Conservation (phyloP, 2,329 filamentous ascomycete genomes). For the Colletotrichum neosansevieriae region DNA sequence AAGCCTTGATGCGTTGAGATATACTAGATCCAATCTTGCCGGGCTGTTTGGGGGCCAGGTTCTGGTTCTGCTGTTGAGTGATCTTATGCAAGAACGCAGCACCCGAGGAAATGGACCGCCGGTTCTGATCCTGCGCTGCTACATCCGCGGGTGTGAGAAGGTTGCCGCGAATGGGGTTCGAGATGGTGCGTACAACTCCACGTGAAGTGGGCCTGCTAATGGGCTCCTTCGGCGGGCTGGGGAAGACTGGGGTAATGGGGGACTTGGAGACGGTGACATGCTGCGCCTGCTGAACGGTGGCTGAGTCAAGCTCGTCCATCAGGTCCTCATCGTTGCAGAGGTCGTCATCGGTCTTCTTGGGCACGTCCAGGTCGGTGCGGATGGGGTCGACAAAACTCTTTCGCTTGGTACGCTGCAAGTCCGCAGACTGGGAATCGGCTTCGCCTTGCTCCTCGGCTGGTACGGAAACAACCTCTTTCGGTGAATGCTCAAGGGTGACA, state of each 20-base stretch:
- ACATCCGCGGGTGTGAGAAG: constrained; percentile 60
- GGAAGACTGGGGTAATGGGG: constrained; percentile 77
- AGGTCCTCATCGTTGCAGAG: constrained; percentile 81
- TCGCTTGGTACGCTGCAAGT: constrained; percentile 50
- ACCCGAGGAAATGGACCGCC: constrained; percentile 68
- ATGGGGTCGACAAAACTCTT: constrained; percentile 65
- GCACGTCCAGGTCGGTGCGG: constrained; percentile 58
- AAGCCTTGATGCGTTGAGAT: constrained; percentile 91
- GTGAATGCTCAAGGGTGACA: constrained; percentile 16
- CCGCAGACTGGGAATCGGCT: constrained; percentile 45
- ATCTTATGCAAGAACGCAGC: constrained; percentile 67
- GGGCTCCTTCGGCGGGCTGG: constrained; percentile 46
- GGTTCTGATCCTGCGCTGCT: constrained; percentile 53
- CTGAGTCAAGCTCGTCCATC: constrained; percentile 87
- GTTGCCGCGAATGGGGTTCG: constrained; percentile 59
- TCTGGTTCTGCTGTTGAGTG: constrained; percentile 63
- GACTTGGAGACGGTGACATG: constrained; percentile 84
- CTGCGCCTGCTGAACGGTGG: constrained; percentile 85
- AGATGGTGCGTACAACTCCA: constrained; percentile 51
- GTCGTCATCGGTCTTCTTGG: constrained; percentile 57
- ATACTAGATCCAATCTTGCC: constrained; percentile 90
- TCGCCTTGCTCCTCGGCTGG: constrained; percentile 42
- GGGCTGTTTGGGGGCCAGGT: constrained; percentile 73
- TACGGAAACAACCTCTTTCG: constrained; percentile 26
- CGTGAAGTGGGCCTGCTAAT: constrained; percentile 48